Evolutionary conservation across 2,329 filamentous ascomycete genomes (phyloP), one percentile per base, ranked within the genome.

Genomic region (Immersiporthe knoxdaviesiana): DNA sequence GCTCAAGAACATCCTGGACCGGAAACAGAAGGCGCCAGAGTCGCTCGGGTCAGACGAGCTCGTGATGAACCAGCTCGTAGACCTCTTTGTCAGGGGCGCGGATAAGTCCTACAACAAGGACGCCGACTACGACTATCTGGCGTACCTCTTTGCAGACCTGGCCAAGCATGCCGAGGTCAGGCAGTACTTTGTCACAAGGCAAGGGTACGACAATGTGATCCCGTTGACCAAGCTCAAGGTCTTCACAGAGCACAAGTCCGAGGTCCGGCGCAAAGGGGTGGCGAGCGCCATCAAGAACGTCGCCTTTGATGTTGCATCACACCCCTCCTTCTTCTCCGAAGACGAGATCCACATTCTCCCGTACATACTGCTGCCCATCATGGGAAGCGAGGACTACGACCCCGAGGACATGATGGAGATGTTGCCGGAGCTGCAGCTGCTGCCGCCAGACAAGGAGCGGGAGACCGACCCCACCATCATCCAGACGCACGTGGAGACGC

Each of bases 241-340:
- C 70, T 98, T 98, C 79, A 98, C 96, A 1, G 93, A 97, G 79
- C 93, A 97, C 81, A 85, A 87, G 74, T 97, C 92, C 2, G 87
- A 91, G 37, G 89, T 97, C 66, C 88, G 96, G 69, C 87, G 96
- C 67, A 93, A 93, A 75, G 96, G 96, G n/a, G 94, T 97, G n/a
- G 95, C 95, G 10, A 94, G 91, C 71, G 96, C 93, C 12, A 93
- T 99, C 78, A 98, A 98, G 80, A 99, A 99, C 77, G 89, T 92
- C 39, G 90, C 93, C 8, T 98, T 99, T 77, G 92, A 97, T 75
- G 81, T 95, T 7, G 80, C 87, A 3, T 87, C 91, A 0, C 95
- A 98, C 75, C 83, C 87, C 0, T 81, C 85, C 1, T 90, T 97
- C 66, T 81, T 97, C 60, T 85, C 87, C 0, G 89, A 92, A 65